phyloP scores from a whole-genome alignment of 2,329 filamentous ascomycete genomes.

The Xylaria sp. region DNA sequence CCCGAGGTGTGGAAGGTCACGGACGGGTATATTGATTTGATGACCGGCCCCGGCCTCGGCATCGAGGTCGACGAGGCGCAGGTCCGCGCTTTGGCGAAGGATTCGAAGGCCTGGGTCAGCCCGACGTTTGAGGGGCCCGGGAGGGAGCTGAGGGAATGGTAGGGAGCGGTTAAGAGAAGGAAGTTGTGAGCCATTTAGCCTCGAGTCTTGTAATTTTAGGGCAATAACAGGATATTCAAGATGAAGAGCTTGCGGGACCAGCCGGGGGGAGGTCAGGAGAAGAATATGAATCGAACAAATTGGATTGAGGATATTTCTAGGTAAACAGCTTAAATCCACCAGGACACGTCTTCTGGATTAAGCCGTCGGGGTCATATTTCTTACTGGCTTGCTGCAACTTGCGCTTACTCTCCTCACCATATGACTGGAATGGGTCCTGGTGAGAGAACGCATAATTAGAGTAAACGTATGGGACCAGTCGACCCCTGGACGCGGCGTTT shows the following conservation, averaged over 20 bases:
- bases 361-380: constrained; percentile 6
- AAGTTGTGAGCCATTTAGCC: neutral
- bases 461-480: constrained; percentile 5
- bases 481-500: constrained; percentile 2
- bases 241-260: too few relatives aligned
- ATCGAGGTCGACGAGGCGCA: constrained; percentile 73
- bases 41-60: constrained; percentile 64
- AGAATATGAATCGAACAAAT: too few relatives aligned
- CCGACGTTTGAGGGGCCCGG: constrained; percentile 70
- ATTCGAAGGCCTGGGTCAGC: constrained; percentile 65
- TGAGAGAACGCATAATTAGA: constrained; percentile 7
- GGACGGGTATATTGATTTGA: constrained; percentile 65
- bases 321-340: neutral
- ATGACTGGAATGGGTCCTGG: constrained; percentile 5
- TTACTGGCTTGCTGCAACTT: constrained; percentile 2
- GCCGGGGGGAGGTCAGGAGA: too few relatives aligned
- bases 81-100: constrained; percentile 60
- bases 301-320: too few relatives aligned
- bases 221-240: too few relatives aligned
- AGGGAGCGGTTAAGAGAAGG: too few relatives aligned
- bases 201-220: too few relatives aligned
- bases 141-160: constrained; percentile 71
- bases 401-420: constrained; percentile 2
- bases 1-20: constrained; percentile 66
- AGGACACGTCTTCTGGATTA: neutral